A percentile compares a stretch with the other conserved stretches of the same genome.
These are phyloP conservation scores for Acanthamoeba royreba DNA, from an alignment of 208 protist genomes.

Conservation along the genomic window DNA sequence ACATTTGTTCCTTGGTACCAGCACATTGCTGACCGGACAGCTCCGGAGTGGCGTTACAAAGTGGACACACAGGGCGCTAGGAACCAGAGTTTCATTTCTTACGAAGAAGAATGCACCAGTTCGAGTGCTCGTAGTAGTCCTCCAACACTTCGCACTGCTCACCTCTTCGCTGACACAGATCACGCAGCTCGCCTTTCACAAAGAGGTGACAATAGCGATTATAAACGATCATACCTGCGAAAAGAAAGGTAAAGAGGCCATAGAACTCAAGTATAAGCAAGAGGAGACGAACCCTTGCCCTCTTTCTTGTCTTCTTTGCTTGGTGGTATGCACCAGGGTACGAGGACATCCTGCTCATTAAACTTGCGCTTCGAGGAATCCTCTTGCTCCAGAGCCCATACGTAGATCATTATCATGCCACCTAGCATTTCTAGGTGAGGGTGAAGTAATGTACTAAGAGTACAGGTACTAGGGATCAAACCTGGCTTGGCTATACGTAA, in stretches of 20 bases:
- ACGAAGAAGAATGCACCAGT: neutral
- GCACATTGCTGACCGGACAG: too few species aligned
- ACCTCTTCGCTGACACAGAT: neutral
- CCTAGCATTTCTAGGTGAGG: neutral
- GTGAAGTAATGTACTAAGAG: neutral
- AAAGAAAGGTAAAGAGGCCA: neutral
- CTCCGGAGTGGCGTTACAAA: too few species aligned
- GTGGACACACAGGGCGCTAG: too few species aligned
- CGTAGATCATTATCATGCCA: conserved; percentile 43
- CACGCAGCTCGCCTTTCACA: conserved; percentile 36
- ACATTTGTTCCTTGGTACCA: too few species aligned
- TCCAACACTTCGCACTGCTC: neutral
- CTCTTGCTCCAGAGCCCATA: conserved; percentile 50
- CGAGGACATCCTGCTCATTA: conserved; percentile 48
- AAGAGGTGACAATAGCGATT: conserved; percentile 65
- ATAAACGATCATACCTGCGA: neutral
- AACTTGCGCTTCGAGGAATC: conserved; percentile 32
- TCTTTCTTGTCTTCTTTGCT: conserved; percentile 24
- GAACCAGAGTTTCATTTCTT: neutral
- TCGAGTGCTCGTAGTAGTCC: conserved; percentile 1
- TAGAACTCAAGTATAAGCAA: neutral
- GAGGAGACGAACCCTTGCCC: neutral
- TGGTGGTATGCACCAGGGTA: conserved; percentile 36
- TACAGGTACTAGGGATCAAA: neutral
- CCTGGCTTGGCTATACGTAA: neutral